phyloP scores from a whole-genome alignment of 768 basidiomycete genomes.

The Boletus rubropictus region DNA sequence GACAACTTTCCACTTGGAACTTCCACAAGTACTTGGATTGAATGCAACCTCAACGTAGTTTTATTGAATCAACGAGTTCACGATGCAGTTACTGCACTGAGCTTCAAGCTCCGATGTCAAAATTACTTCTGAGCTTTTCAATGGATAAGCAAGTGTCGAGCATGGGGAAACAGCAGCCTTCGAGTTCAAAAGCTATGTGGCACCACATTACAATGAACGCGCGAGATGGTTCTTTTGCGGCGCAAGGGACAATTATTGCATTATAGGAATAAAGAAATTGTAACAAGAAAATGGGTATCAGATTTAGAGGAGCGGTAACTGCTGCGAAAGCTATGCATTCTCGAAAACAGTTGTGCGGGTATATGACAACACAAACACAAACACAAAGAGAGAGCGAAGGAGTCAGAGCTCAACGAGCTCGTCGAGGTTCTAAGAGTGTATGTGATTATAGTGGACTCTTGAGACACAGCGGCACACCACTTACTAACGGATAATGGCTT shows the following conservation, averaged over 20 bases:
- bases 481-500: conserved; percentile 22
- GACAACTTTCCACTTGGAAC: background rate
- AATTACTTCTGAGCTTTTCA: background rate
- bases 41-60: background rate
- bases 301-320: no score
- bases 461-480: background rate
- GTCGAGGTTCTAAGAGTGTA: conserved; percentile 16
- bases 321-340: background rate
- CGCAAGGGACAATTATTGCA: background rate
- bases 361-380: no score
- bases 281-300: background rate
- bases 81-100: background rate
- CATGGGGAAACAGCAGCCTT: background rate
- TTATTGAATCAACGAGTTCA: background rate
- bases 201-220: background rate
- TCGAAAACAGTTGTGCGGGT: background rate
- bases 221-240: background rate
- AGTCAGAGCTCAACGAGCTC: conserved; percentile 20
- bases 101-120: background rate
- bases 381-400: background rate
- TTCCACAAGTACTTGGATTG: background rate
- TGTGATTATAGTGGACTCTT: background rate
- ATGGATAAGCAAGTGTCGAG: background rate
- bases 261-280: background rate
- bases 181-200: background rate